Base-by-base conservation (phyloP, 768 basidiomycete species). In the Daedaleopsis nitida region DNA sequence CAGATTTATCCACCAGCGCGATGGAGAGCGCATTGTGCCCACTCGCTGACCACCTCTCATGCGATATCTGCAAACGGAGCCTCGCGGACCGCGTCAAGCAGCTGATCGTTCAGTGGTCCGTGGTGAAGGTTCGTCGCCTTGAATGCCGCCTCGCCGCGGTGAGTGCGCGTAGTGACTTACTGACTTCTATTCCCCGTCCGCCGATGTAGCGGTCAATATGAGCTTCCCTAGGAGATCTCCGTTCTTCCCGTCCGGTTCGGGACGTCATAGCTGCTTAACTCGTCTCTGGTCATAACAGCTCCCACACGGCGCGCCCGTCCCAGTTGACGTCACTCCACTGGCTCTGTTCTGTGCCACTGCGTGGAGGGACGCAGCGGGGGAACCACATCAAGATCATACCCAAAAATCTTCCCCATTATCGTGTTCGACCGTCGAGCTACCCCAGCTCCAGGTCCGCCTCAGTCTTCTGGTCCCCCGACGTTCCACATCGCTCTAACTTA, bases 11-110 rank as follows among this genome's bases (percentile, higher is more conserved):
- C 19, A 86, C 86, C 38, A 82, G 79, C 57, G 77, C 84, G 3
- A 87, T 93, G 75, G 89, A 92, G 71, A 83, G 83, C 7, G 87
- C 91, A 27, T 78, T 93, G 47, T 79, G 80, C 14, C 89, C 91
- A 16, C 73, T 92, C 17, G 81, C 81, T 42, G 87, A 89, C 43
- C 88, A 89, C 65, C 73, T 92, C 6, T 74, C 78, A 13, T 93
- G 91, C 69, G 83, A 86, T 17, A 77, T 85, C n/a, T 93, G 91
- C 71, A 84, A 82, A 64, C 70, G 77, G 44, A 78, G 82, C 3
- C 80, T 93, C 32, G 75, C 80, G 53, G 86, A 89, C 21, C 83
- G 91, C 27, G 82, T 92, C 52, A 86, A 85, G 72, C 81, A 81
- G 52, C 80, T 92, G 52, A 76, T 89, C 39, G 73, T 86, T 34